phyloP scores from a whole-genome alignment of 805 yeast species.

The Candida sanyiensis region DNA sequence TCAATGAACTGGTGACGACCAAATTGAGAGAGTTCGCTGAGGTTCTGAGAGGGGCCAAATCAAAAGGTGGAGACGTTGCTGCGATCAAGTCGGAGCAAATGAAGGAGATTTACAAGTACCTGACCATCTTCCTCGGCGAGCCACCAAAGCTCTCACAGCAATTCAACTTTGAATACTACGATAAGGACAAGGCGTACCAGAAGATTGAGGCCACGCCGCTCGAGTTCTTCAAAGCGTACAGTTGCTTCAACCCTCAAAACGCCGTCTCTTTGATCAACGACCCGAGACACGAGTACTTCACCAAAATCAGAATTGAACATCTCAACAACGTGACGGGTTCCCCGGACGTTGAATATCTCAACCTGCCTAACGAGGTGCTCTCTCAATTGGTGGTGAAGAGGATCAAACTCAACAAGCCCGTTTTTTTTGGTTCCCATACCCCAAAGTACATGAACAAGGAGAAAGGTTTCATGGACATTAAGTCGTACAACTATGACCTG shows the following conservation, averaged over 20 bases:
- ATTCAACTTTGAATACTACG: conserved; percentile 70
- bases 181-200: conserved; percentile 56
- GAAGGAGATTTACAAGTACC: conserved; percentile 56
- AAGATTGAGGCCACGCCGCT: conserved; percentile 53
- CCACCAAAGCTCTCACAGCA: conserved; percentile 70
- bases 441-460: conserved; percentile 61
- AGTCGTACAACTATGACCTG: conserved; percentile 59
- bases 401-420: conserved; percentile 68
- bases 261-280: conserved; percentile 71
- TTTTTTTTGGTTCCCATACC: conserved; percentile 88
- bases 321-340: conserved; percentile 62
- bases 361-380: conserved; percentile 53
- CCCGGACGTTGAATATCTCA: conserved; percentile 69
- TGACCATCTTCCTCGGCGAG: conserved; percentile 65
- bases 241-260: conserved; percentile 45
- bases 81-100: conserved; percentile 45
- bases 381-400: conserved; percentile 60
- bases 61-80: conserved; percentile 12
- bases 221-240: conserved; percentile 51
- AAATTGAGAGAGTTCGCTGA: conserved; percentile 78
- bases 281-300: conserved; percentile 67
- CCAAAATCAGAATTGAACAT: conserved; percentile 63
- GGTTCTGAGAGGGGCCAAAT: conserved; percentile 41
- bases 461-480: conserved; percentile 68
- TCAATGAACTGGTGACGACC: conserved; percentile 60